Conservation (phyloP, 2,329 filamentous ascomycete genomes). For the Aspergillus niger region DNA sequence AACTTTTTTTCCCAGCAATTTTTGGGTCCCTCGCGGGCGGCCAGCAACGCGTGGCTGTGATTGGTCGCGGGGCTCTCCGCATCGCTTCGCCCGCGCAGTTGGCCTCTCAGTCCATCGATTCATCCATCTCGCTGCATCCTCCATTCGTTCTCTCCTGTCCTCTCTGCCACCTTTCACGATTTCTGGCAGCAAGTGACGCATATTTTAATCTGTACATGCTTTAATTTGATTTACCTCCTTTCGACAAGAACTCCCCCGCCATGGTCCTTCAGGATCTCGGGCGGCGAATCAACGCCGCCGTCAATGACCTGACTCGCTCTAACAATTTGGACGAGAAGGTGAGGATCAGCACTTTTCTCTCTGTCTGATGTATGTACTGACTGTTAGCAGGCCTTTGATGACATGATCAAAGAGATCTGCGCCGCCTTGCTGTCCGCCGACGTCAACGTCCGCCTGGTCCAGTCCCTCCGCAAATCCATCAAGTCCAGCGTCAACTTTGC, state of each 20-base stretch:
- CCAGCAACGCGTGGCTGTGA: conserved; percentile 30
- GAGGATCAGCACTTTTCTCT: conserved; percentile 13
- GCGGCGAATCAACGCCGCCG: conserved; percentile 95
- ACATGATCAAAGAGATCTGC: conserved; percentile 98
- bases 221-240: background rate
- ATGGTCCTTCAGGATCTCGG: conserved; percentile 99
- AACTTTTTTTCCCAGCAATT: conserved; percentile 27
- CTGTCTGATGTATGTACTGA: background rate
- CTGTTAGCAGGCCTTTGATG: conserved; percentile 76
- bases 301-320: conserved; percentile 88
- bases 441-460: conserved; percentile 93
- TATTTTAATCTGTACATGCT: background rate
- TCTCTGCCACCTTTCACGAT: background rate
- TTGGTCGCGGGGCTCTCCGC: conserved; percentile 35
- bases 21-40: conserved; percentile 33
- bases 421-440: conserved; percentile 94
- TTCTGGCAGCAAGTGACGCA: background rate
- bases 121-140: conserved; percentile 17
- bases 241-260: conserved; percentile 25
- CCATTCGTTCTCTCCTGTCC: conserved; percentile 21
- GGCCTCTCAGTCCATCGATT: conserved; percentile 14
- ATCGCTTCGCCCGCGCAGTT: conserved; percentile 17
- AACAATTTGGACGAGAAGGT: conserved; percentile 96
- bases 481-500: conserved; percentile 91
- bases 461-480: conserved; percentile 89